Evolutionary conservation across 106 monocot species (phyloP).

Genomic region (Ottelia alismoides): DNA sequence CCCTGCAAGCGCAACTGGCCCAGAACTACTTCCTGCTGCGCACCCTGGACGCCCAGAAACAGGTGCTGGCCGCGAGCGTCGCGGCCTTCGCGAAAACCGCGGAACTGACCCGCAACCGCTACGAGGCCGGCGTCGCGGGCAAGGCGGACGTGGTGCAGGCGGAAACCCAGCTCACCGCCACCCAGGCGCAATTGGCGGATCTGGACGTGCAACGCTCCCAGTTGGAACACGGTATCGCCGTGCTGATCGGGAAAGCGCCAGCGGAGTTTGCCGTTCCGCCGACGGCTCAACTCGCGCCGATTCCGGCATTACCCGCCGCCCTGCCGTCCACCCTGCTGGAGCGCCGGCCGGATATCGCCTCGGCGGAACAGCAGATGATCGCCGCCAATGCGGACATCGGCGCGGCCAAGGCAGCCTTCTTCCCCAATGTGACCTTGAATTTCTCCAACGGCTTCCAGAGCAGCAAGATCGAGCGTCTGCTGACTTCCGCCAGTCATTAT

Average conservation of each 20-base stretch:
- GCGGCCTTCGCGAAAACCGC: neutral
- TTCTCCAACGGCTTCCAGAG: neutral
- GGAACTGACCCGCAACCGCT: neutral
- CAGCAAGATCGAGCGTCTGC: neutral
- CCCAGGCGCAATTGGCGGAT: neutral
- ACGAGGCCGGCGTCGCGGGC: neutral
- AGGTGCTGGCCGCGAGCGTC: neutral
- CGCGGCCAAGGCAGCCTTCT: neutral
- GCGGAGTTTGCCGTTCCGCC: neutral
- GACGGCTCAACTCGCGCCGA: too few relatives aligned
- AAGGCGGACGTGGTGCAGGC: neutral
- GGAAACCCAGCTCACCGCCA: neutral
- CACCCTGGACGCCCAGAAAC: neutral
- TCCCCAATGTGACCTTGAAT: neutral
- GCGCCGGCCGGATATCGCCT: neutral
- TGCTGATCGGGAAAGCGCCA: neutral
- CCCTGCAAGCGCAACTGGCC: neutral
- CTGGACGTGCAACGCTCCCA: neutral
- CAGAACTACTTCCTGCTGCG: neutral
- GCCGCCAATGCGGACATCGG: neutral
- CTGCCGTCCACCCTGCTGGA: neutral
- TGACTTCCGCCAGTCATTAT: neutral
- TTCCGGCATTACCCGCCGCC: neutral
- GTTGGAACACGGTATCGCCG: neutral
- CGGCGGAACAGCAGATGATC: neutral